Evolutionary conservation across 352 stramenopile species (phyloP).

Genomic region (Phytophthora pini): DNA sequence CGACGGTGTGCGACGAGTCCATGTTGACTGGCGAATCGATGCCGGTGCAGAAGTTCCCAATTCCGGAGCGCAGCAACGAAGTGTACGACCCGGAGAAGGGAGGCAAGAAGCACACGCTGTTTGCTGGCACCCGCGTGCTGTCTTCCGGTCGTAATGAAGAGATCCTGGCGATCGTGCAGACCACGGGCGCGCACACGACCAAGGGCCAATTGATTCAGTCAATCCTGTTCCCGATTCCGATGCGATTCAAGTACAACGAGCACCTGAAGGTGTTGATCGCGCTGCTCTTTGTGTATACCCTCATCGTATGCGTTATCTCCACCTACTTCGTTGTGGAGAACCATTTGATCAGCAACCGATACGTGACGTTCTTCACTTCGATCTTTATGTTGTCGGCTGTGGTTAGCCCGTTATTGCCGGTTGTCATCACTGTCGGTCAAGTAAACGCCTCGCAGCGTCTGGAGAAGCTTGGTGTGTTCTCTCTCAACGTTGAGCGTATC

Average conservation of each 20-base stretch:
- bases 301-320: conserved; percentile 64
- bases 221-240: conserved; percentile 85
- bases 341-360: conserved; percentile 5
- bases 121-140: conserved; percentile 83
- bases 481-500: too few species aligned
- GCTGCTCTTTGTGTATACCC: conserved; percentile 74
- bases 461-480: too few species aligned
- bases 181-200: too few species aligned
- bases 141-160: conserved; percentile 65
- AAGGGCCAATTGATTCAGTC: conserved; percentile 47
- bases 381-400: conserved; percentile 75
- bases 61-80: conserved; percentile 53
- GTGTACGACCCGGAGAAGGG: conserved; percentile 58
- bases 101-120: conserved; percentile 89
- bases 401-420: conserved; percentile 81
- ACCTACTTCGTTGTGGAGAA: conserved; percentile 77
- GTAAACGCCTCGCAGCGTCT: too few species aligned
- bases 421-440: too few species aligned
- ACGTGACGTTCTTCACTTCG: conserved; percentile 66
- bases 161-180: conserved; percentile 78
- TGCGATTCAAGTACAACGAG: conserved; percentile 93
- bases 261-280: conserved; percentile 84
- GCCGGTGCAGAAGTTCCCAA: conserved; percentile 85
- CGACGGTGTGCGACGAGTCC: conserved; percentile 73
- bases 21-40: conserved; percentile 89